Evolutionary conservation across 768 basidiomycete genomes (phyloP).

Genomic region (Phaeolepiota aurea): DNA sequence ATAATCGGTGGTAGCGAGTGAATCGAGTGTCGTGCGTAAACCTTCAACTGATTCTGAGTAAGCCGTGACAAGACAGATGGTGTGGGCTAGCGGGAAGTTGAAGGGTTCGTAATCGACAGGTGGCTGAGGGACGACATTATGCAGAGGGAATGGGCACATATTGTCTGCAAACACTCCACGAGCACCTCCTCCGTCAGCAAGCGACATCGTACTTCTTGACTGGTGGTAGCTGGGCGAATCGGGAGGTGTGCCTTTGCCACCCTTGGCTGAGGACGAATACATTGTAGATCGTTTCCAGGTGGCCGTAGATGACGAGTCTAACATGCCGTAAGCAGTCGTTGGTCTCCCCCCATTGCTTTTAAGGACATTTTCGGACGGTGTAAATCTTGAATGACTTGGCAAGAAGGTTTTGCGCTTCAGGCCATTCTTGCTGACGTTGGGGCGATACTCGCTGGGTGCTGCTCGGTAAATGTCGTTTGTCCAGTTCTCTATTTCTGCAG

Average conservation of each 20-base stretch:
- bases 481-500: constrained; percentile 93
- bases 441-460: constrained; percentile 85
- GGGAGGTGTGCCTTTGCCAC: constrained; percentile 56
- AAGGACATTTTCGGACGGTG: constrained; percentile 56
- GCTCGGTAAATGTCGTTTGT: constrained; percentile 91
- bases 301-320: constrained; percentile 40
- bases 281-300: constrained; percentile 54
- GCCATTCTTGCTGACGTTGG: constrained; percentile 78
- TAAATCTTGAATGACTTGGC: constrained; percentile 66
- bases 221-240: constrained; percentile 64
- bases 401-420: constrained; percentile 54
- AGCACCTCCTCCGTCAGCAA: constrained; percentile 39
- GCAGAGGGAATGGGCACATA: constrained; percentile 88
- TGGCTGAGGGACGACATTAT: constrained; percentile 89
- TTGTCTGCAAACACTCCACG: constrained; percentile 49
- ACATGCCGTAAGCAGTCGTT: constrained; percentile 55
- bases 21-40: constrained; percentile 95
- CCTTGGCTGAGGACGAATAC: constrained; percentile 38
- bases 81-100: constrained; percentile 89
- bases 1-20: constrained; percentile 95
- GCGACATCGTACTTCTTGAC: constrained; percentile 78
- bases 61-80: constrained; percentile 94
- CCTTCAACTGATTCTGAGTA: constrained; percentile 98
- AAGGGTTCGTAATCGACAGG: constrained; percentile 89
- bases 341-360: constrained; percentile 47